Evolutionary conservation across 2,329 filamentous ascomycete genomes (phyloP), one percentile per base, ranked within the genome.

Genomic region (Epichloe baconii): DNA sequence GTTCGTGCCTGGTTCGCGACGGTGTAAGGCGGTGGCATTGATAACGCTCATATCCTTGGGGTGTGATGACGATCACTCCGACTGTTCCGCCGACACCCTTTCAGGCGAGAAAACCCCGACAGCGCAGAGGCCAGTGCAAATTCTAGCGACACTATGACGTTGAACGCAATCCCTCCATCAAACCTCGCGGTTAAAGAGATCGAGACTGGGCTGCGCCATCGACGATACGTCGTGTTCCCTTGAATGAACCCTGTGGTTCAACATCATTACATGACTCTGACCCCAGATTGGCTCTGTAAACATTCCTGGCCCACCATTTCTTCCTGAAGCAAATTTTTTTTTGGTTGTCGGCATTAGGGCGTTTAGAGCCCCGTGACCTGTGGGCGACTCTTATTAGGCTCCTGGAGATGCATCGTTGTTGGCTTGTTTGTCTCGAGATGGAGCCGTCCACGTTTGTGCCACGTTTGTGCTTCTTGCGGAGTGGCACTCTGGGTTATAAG

Each of bases 131-230:
- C n/a, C 15, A 17, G n/a, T 17, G 38, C 17, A 14, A 12, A 35
- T 42, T 26, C 26, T 45, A 37, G 45, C 42, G 49, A 21, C 36
- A 51, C 40, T n/a, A 26, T 48, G 48, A 51, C 48, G 44, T 43
- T 41, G 12, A 12, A 46, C 26, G 48, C 41, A 51, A 31, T 50
- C 23, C 23, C 23, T 19, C 7, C n/a, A 47, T 53, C 48, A 41
- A 48, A 52, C 14, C 14, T 43, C 40, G 15, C n/a, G 21, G 31
- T 37, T 34, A 49, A 49, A 15, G 46, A 19, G 46, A 52, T 54
- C 51, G 53, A 40, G 12, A 50, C 26, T 34, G 26, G 51, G 52
- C 48, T 42, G 47, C 38, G 47, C 50, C 49, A 57, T 57, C 55
- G 52, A 52, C 52, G 47, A 57, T 55, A 48, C 17, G 37, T 31